A percentile compares a stretch with the other conserved stretches of the same genome.
Evolutionary conservation across 2,329 filamentous ascomycete species (phyloP).

Genomic region (Coniella vitis): DNA sequence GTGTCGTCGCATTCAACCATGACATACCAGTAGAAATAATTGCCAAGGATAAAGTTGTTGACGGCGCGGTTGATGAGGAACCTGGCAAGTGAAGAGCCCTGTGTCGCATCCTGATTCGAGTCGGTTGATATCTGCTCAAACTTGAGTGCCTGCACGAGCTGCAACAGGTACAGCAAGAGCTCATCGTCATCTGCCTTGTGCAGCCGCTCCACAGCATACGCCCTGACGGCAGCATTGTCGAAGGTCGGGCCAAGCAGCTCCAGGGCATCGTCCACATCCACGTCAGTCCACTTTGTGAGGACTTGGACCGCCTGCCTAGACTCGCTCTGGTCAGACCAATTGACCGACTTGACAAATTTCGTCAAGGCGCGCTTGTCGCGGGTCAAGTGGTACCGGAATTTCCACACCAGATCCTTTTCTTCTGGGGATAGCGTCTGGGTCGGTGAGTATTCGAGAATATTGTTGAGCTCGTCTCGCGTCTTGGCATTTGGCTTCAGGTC

Average conservation of each 20-base stretch:
- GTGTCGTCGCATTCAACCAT: constrained; percentile 94
- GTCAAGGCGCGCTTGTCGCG: constrained; percentile 88
- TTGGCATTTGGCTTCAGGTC: constrained; percentile 95
- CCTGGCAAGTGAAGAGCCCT: constrained; percentile 77
- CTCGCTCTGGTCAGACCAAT: constrained; percentile 83
- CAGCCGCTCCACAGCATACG: constrained; percentile 87
- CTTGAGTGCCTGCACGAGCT: constrained; percentile 92
- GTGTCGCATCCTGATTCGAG: constrained; percentile 53
- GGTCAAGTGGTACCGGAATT: constrained; percentile 90
- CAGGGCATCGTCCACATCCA: constrained; percentile 92
- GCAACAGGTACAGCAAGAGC: constrained; percentile 81
- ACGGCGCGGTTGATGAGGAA: constrained; percentile 87
- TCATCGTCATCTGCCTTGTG: constrained; percentile 91
- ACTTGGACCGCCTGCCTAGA: constrained; percentile 84
- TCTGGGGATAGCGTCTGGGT: constrained; percentile 82
- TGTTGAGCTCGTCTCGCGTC: constrained; percentile 86
- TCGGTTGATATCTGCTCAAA: constrained; percentile 71
- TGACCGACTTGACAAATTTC: constrained; percentile 96
- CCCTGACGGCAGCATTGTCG: constrained; percentile 78
- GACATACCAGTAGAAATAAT: constrained; percentile 96
- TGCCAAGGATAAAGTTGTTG: constrained; percentile 83
- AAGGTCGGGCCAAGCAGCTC: constrained; percentile 91
- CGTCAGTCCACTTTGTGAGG: constrained; percentile 88
- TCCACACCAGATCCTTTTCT: constrained; percentile 95
- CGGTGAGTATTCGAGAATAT: constrained; percentile 85